These are phyloP conservation scores for Hordeum pubiflorum DNA, from an alignment of 202 grass and related monocot species.

Conservation along the genomic window DNA sequence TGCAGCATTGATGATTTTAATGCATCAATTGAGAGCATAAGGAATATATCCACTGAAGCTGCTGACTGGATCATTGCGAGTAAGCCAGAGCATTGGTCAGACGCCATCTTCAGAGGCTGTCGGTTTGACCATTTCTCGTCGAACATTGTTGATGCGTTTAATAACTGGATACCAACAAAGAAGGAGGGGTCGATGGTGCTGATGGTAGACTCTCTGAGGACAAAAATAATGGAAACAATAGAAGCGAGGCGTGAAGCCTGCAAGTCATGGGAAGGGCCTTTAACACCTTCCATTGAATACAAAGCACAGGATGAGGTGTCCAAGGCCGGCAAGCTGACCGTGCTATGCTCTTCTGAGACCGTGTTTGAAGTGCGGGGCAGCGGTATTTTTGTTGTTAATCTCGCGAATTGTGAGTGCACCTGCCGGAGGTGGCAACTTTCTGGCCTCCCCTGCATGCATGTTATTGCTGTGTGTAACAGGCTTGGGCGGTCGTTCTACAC, in stretches of 20 bases:
- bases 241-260: conserved; percentile 67
- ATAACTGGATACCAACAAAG: conserved; percentile 95
- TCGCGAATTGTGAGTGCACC: conserved; percentile 82
- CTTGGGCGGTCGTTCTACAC: conserved; percentile 63
- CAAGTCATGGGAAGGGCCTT: conserved; percentile 57
- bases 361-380: conserved; percentile 92
- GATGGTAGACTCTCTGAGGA: conserved; percentile 72
- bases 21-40: conserved; percentile 82
- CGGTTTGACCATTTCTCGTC: conserved; percentile 92
- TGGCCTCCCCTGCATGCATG: conserved; percentile 86
- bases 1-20: conserved; percentile 91
- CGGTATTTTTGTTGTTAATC: conserved; percentile 85
- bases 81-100: conserved; percentile 96
- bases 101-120: conserved; percentile 80
- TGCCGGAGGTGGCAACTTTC: conserved; percentile 91
- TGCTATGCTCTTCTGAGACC: conserved; percentile 90
- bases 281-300: conserved; percentile 80
- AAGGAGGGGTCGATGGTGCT: conserved; percentile 80
- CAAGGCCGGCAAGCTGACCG: conserved; percentile 69
- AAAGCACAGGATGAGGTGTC: conserved; percentile 71
- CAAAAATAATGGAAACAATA: conserved; percentile 74
- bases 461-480: conserved; percentile 77
- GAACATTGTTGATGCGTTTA: conserved; percentile 95
- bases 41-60: conserved; percentile 82
- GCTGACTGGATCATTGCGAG: conserved; percentile 87